Evolutionary conservation across 1,284 basidiomycete genomes (phyloP).

Genomic region (Melampsora americana): DNA sequence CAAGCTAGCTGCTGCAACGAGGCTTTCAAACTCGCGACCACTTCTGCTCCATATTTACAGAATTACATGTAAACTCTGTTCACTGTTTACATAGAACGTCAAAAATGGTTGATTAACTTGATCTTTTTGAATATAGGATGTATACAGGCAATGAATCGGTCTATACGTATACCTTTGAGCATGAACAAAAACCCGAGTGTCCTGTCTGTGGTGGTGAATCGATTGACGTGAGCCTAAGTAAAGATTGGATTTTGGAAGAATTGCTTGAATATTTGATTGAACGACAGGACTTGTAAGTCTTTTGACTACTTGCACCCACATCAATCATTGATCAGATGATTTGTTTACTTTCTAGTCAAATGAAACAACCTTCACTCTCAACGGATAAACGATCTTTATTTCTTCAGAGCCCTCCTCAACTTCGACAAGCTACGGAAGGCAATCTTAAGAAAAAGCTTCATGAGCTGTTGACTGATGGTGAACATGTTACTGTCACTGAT

Average conservation of each 20-base stretch:
- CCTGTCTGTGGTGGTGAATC: constrained; percentile 94
- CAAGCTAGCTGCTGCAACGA: constrained; percentile 96
- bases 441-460: constrained; percentile 81
- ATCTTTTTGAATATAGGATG: constrained; percentile 51
- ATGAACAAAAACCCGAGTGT: constrained; percentile 86
- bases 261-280: constrained; percentile 80
- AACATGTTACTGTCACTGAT: constrained; percentile 82
- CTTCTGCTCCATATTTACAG: constrained; percentile 85
- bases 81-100: constrained; percentile 62
- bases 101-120: no score
- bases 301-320: neutral
- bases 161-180: constrained; percentile 96
- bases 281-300: constrained; percentile 76
- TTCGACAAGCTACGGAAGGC: constrained; percentile 78
- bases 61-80: constrained; percentile 74
- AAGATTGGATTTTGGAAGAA: constrained; percentile 72
- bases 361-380: constrained; percentile 85
- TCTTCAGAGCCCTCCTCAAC: constrained; percentile 83
- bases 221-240: constrained; percentile 66
- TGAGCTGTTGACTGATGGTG: constrained; percentile 70
- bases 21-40: constrained; percentile 97
- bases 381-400: constrained; percentile 69
- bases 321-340: no score
- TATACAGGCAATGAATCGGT: constrained; percentile 87
- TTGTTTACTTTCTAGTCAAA: constrained; percentile 64